Percentiles rank a stretch among this genome's conserved stretches.
Conservation (phyloP, 2,329 filamentous ascomycete genomes). For the Diplodia intermedia region DNA sequence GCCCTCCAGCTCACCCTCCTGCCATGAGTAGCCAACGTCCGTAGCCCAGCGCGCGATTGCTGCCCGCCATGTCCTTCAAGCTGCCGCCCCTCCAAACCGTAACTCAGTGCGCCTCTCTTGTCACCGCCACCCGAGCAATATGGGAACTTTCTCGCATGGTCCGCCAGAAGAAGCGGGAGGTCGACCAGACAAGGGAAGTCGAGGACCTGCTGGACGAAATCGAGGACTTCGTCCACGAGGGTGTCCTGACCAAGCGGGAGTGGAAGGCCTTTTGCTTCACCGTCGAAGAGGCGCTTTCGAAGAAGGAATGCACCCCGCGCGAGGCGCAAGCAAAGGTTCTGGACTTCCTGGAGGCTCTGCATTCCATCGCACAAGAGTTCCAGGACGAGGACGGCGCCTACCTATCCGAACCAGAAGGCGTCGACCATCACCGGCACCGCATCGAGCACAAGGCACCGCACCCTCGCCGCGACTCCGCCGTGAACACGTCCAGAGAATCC, state of each 20-base stretch:
- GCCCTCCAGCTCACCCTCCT: background rate
- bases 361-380: slow-evolving; percentile 20
- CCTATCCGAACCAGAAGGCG: slow-evolving; percentile 22
- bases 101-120: slow-evolving; percentile 22
- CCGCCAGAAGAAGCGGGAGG: slow-evolving; percentile 25
- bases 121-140: slow-evolving; percentile 28
- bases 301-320: slow-evolving; percentile 19
- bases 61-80: slow-evolving; percentile 19
- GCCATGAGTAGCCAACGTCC: slow-evolving; percentile 3
- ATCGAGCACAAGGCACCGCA: slow-evolving; percentile 11
- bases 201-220: slow-evolving; percentile 29
- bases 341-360: slow-evolving; percentile 29
- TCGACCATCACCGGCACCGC: slow-evolving; percentile 11
- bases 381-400: slow-evolving; percentile 19
- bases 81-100: slow-evolving; percentile 26
- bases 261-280: slow-evolving; percentile 25
- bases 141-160: slow-evolving; percentile 30
- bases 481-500: slow-evolving; percentile 5
- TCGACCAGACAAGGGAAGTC: slow-evolving; percentile 21
- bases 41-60: background rate
- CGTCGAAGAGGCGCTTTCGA: slow-evolving; percentile 22
- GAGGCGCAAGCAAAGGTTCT: slow-evolving; percentile 30
- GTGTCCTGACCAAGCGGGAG: slow-evolving; percentile 30
- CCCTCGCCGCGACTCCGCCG: slow-evolving; percentile 18
- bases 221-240: slow-evolving; percentile 23